A percentile compares a stretch with the other conserved stretches of the same genome.
Conservation (phyloP, 1,284 basidiomycete genomes). For the Ustilago shanxiensis region DNA sequence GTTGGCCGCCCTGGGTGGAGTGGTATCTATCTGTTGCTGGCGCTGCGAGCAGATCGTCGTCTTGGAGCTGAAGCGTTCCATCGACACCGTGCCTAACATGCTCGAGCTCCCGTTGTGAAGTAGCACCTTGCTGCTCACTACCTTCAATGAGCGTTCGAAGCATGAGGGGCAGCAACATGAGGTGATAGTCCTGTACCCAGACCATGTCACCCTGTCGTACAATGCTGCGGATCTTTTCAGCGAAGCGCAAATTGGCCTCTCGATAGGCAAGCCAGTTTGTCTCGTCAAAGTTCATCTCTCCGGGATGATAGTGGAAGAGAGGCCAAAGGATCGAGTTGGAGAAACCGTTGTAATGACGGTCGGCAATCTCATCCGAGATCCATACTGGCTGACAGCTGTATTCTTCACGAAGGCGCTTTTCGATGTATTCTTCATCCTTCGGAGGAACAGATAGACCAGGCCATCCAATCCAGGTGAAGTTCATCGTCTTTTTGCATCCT, state of each 20-base stretch:
- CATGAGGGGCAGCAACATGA: conserved; percentile 97
- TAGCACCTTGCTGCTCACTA: conserved; percentile 71
- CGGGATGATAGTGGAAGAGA: conserved; percentile 91
- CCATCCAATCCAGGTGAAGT: conserved; percentile 70
- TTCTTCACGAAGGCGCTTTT: conserved; percentile 83
- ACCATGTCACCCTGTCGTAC: conserved; percentile 86
- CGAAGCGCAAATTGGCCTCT: conserved; percentile 95
- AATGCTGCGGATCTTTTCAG: conserved; percentile 84
- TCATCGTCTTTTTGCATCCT: conserved; percentile 67
- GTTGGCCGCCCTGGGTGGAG: conserved; percentile 7
- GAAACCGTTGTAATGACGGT: conserved; percentile 97
- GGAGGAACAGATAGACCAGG: conserved; percentile 64
- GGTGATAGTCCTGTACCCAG: conserved; percentile 79
- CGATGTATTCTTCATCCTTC: conserved; percentile 64
- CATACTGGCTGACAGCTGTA: conserved; percentile 98
- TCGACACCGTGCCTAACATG: conserved; percentile 64
- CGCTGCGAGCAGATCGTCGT: conserved; percentile 58
- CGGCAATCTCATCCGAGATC: conserved; percentile 95
- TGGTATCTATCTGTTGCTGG: conserved; percentile 32
- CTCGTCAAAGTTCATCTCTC: conserved; percentile 95
- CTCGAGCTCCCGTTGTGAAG: conserved; percentile 63
- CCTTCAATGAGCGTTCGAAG: conserved; percentile 85
- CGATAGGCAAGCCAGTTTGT: conserved; percentile 98
- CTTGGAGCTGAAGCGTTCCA: conserved; percentile 59
- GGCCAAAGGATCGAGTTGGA: conserved; percentile 99